These are phyloP conservation scores for Rhynchospora pubera DNA, from an alignment of 176 grass and related monocot genomes.

Conservation along the genomic window DNA sequence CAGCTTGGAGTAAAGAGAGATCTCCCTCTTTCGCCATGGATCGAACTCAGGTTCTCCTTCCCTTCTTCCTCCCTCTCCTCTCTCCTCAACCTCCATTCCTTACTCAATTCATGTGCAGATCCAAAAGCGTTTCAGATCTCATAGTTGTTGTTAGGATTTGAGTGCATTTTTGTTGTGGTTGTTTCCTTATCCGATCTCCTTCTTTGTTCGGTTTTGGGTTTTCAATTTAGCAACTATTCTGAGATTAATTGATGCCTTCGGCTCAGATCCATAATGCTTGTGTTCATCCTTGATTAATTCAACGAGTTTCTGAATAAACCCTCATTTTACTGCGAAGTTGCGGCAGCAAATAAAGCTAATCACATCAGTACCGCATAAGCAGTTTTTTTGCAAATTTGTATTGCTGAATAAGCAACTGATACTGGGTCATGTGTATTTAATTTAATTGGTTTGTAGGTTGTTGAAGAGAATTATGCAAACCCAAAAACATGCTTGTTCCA, in stretches of 20 bases:
- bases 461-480: slow-evolving; percentile 85
- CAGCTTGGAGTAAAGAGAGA: slow-evolving; percentile 6
- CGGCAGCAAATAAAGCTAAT: not conserved
- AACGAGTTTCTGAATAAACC: not conserved
- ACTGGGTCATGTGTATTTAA: not conserved
- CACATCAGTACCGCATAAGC: not conserved
- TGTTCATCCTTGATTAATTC: not conserved
- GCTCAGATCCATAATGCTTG: not conserved
- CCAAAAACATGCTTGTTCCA: slow-evolving; percentile 92
- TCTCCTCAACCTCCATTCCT: not conserved
- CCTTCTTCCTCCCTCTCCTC: not conserved
- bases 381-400: too few relatives aligned
- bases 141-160: slow-evolving; percentile 6
- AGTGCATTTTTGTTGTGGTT: slow-evolving; percentile 8
- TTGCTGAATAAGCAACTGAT: not conserved
- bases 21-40: slow-evolving; percentile 11
- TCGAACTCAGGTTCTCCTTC: slow-evolving; percentile 16
- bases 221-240: not conserved
- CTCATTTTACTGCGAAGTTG: not conserved
- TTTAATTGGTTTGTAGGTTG: slow-evolving; percentile 26
- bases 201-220: not conserved
- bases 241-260: not conserved
- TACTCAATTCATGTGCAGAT: not conserved
- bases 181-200: not conserved
- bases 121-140: not conserved